Conservation (phyloP, 176 grass and related monocot genomes). For the Rhynchospora breviuscula region DNA sequence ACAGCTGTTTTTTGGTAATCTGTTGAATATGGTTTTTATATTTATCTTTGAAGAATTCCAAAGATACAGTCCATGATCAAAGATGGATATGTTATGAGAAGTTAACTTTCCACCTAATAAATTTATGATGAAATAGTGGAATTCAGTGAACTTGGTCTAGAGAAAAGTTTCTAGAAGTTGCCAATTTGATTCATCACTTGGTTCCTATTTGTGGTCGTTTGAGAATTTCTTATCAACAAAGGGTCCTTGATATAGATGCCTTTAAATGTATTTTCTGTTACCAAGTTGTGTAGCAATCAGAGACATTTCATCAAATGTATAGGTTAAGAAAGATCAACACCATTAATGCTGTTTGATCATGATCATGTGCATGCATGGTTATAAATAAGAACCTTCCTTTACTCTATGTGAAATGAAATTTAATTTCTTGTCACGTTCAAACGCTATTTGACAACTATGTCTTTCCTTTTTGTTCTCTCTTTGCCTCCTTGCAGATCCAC, state of each 20-base stretch:
- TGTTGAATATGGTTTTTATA: not conserved
- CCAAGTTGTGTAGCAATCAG: not conserved
- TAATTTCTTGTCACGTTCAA: not conserved
- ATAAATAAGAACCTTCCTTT: not conserved
- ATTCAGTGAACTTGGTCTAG: constrained; percentile 3
- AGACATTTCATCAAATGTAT: not conserved
- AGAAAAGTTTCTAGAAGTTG: not conserved
- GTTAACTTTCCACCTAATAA: constrained; percentile 6
- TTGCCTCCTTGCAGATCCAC: not conserved
- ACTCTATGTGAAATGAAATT: not conserved
- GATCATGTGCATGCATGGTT: not conserved
- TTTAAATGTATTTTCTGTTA: constrained; percentile 12
- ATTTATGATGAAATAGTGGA: constrained; percentile 22
- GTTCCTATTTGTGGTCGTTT: constrained; percentile 18
- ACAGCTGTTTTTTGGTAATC: not conserved
- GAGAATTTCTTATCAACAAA: not conserved
- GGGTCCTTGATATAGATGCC: not conserved
- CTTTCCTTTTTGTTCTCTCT: not conserved
- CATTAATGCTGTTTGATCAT: not conserved
- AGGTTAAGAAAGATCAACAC: not conserved
- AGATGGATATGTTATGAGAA: not conserved
- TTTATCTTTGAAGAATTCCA: not conserved
- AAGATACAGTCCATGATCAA: not conserved
- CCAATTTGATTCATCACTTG: constrained; percentile 11
- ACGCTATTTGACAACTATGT: too few relatives aligned